Conservation (phyloP, 2,329 filamentous ascomycete species). For the Drechslerella coelobrocha region DNA sequence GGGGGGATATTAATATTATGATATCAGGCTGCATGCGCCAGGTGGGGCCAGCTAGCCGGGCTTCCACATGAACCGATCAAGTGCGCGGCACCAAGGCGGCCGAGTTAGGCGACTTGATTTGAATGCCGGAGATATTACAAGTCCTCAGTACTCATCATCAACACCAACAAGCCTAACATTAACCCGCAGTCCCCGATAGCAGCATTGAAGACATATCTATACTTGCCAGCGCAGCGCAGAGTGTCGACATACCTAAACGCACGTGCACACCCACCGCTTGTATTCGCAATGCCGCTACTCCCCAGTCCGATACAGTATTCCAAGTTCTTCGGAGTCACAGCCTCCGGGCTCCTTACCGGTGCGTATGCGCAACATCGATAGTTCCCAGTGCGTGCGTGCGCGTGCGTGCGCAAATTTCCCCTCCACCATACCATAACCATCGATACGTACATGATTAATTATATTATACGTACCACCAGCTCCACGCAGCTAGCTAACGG, state of each 20-base stretch:
- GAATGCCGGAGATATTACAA: no score
- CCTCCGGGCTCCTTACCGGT: constrained; percentile 35
- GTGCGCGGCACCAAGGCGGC: not conserved
- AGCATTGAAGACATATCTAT: no score
- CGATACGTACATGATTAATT: no score
- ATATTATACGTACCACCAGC: not conserved
- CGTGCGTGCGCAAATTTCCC: no score
- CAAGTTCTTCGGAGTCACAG: constrained; percentile 21
- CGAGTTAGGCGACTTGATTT: not conserved
- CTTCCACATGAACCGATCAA: not conserved
- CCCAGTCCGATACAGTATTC: constrained; percentile 1
- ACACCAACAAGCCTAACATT: no score
- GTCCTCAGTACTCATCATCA: not conserved
- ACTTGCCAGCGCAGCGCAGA: no score
- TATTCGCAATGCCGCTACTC: not conserved
- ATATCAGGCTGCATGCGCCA: not conserved
- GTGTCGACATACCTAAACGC: no score
- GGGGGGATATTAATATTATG: no score
- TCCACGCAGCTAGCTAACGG: not conserved
- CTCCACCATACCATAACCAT: no score
- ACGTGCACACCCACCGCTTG: no score
- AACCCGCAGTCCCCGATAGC: no score
- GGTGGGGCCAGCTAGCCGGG: not conserved
- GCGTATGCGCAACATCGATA: not conserved
- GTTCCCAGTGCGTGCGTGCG: no score